phyloP scores from a whole-genome alignment of 306 rosid genomes.

The Phaseolus lunatus region DNA sequence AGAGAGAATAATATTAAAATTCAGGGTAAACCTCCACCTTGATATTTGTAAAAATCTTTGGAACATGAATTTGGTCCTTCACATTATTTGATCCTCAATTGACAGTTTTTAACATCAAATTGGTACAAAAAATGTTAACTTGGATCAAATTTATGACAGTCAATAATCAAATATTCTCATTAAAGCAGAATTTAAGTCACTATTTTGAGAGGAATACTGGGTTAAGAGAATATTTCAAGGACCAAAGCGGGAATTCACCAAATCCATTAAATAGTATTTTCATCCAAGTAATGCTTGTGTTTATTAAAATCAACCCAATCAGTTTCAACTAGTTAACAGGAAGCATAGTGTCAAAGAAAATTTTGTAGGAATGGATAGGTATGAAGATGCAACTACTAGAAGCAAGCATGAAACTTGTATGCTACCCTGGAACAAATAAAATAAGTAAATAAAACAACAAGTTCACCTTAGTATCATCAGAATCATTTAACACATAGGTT shows the following conservation, averaged over 20 bases:
- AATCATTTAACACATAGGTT: constrained; percentile 85
- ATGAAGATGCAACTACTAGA: constrained; percentile 34
- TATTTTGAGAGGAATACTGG: constrained; percentile 7
- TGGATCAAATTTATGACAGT: constrained; percentile 11
- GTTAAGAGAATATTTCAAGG: background rate
- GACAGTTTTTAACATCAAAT: constrained; percentile 9
- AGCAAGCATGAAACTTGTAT: constrained; percentile 19
- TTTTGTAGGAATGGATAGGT: background rate
- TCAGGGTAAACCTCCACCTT: constrained; percentile 28
- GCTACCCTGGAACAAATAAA: constrained; percentile 18
- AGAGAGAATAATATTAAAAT: constrained; percentile 7
- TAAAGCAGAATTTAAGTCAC: constrained; percentile 11
- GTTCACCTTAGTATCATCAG: constrained; percentile 82
- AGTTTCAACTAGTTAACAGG: constrained; percentile 25
- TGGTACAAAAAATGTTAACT: background rate
- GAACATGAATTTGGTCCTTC: background rate
- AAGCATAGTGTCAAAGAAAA: background rate
- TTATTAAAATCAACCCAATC: background rate
- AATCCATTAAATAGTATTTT: background rate
- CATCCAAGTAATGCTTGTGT: constrained; percentile 33
- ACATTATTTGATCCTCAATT: constrained; percentile 5
- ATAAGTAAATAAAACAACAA: constrained; percentile 19
- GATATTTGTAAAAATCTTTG: background rate
- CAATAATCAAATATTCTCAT: constrained; percentile 15
- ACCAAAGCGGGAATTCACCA: constrained; percentile 7